A percentile compares a stretch with the other conserved stretches of the same genome.
phyloP scores from a whole-genome alignment of 2,329 filamentous ascomycete genomes.

The Akanthomyces dipterigenus region DNA sequence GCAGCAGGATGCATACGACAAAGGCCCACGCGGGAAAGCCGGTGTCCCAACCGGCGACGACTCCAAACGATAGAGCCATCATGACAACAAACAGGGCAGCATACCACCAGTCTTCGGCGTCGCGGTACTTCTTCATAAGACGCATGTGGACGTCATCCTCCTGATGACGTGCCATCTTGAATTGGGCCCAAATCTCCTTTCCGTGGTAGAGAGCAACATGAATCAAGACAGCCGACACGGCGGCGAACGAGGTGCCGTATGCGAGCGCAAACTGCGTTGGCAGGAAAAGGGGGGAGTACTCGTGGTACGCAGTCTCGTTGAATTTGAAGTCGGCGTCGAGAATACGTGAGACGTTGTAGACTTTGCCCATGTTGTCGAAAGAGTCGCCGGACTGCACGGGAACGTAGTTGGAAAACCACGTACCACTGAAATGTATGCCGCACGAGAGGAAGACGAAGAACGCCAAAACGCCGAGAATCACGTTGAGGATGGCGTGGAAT shows the following conservation, averaged over 20 bases:
- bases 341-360: slow-evolving; percentile 56
- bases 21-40: slow-evolving; percentile 53
- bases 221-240: slow-evolving; percentile 53
- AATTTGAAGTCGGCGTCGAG: slow-evolving; percentile 50
- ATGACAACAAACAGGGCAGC: slow-evolving; percentile 43
- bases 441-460: slow-evolving; percentile 53
- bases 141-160: slow-evolving; percentile 55
- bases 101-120: slow-evolving; percentile 56
- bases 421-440: slow-evolving; percentile 51
- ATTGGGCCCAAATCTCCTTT: slow-evolving; percentile 47
- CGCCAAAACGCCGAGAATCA: slow-evolving; percentile 43
- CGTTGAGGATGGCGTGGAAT: slow-evolving; percentile 50
- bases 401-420: slow-evolving; percentile 53
- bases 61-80: slow-evolving; percentile 47
- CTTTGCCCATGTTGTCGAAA: slow-evolving; percentile 56
- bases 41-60: slow-evolving; percentile 49
- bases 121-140: slow-evolving; percentile 54
- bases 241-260: slow-evolving; percentile 62
- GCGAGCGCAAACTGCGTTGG: slow-evolving; percentile 53
- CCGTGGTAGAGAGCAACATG: slow-evolving; percentile 52
- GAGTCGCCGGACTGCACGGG: slow-evolving; percentile 54
- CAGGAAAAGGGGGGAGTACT: slow-evolving; percentile 60
- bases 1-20: slow-evolving; percentile 49
- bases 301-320: slow-evolving; percentile 52
- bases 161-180: slow-evolving; percentile 47